Base-by-base conservation (phyloP, 306 rosid genomes). In the Lathyrus oleraceus region DNA sequence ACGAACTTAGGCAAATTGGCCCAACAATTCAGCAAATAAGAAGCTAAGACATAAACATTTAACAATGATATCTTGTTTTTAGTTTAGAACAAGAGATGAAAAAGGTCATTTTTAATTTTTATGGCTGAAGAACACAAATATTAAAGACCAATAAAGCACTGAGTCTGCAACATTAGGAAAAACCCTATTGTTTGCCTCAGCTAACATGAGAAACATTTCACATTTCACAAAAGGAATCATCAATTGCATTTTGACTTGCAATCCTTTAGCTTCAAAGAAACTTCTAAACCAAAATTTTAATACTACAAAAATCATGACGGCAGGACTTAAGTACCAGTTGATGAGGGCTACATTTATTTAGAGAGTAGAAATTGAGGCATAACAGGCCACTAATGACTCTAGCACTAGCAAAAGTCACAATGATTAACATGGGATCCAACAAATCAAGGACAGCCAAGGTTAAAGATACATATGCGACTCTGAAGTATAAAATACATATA, bases 1-100 rank as follows among this genome's bases (percentile, higher is more conserved):
- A 39, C 5, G 13, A 19, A 40, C 42, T 59, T 8, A 70, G 70
- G 20, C 76, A 63, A 36, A 68, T 14, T 36, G 53, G 30, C 63
- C 63, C 51, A 76, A 51, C 69, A 65, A 65, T 69, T 56, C 16
- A 63, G 70, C 8, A 72, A 16, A 19, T 42, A 57, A 19, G 70
- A 80, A 62, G 45, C 28, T 32, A 39, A 30, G 48, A 40, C 48
- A 39, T 30, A 57, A 43, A 74, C 38, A 44, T 57, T 63, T 74
- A 40, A 65, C 62, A 60, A 42, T 54, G 67, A 64, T 38, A 16
- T 74, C 23, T 27, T 51, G 48, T 45, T 61, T 73, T 54, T 21
- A 30, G 35, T 23, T 61, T 40, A 67, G 35, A 52, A 53, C 21
- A 44, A 15, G 5, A 14, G 23, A 16, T 36, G 58, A 9, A 42